Evolutionary conservation across 495 filamentous ascomycete species (phyloP).

Genomic region (Penicillium dipodomyicola): DNA sequence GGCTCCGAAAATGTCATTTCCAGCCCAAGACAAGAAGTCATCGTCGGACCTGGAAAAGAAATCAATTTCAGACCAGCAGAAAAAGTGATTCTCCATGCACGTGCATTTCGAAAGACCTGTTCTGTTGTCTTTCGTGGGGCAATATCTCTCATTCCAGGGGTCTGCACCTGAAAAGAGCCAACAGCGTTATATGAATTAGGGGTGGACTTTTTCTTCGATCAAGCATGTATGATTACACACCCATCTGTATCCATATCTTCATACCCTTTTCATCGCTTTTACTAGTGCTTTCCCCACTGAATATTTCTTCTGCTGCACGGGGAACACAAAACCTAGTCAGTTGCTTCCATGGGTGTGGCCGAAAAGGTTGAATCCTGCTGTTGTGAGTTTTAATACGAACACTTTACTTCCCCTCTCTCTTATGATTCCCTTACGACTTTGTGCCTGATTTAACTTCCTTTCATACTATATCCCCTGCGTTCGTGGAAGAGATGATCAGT

Average conservation of each 20-base stretch:
- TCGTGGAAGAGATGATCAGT: no score
- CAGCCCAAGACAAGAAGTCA: neutral
- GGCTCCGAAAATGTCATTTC: neutral
- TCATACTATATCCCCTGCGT: no score
- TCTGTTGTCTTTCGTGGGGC: no score
- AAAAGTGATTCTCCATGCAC: neutral
- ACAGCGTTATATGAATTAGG: neutral
- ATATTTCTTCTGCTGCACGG: neutral
- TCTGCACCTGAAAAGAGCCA: neutral
- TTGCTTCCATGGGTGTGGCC: neutral
- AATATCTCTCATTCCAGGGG: neutral
- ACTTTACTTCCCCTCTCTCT: neutral
- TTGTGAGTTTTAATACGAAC: neutral
- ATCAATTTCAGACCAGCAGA: no score
- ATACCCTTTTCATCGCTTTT: neutral
- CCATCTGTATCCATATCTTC: neutral
- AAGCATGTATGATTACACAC: neutral
- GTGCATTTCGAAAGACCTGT: neutral
- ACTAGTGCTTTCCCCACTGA: neutral
- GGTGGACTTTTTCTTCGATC: neutral
- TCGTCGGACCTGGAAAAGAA: no score
- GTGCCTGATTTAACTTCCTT: no score
- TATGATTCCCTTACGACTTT: neutral
- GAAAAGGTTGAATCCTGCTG: neutral
- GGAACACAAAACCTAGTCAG: neutral